These are phyloP conservation scores for Pseudonitzschia multistriata DNA, from an alignment of 108 stramenopile species.

Conservation along the genomic window DNA sequence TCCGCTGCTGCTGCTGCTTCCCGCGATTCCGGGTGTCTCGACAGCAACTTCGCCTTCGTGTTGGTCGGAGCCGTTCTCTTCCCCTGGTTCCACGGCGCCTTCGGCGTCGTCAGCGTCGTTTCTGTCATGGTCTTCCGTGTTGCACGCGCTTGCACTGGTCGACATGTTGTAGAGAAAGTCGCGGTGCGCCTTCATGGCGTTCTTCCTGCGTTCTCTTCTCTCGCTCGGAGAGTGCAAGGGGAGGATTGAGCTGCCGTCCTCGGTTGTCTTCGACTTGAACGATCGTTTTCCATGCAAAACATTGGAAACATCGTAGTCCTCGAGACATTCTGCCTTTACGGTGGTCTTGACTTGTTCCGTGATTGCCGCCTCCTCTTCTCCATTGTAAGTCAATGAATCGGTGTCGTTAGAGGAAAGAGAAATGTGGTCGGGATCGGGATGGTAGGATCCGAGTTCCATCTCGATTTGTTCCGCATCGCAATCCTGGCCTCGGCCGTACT, in stretches of 20 bases:
- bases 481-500: neutral
- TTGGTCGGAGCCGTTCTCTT: neutral
- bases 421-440: neutral
- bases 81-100: no score
- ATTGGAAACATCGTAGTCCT: slow-evolving; percentile 9
- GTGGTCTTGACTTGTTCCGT: neutral
- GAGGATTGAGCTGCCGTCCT: neutral
- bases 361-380: neutral
- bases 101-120: no score
- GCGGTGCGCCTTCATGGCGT: slow-evolving; percentile 8
- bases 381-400: neutral
- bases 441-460: neutral
- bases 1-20: neutral
- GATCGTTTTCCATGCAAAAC: slow-evolving; percentile 13
- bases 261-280: neutral
- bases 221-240: neutral
- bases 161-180: neutral
- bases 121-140: neutral
- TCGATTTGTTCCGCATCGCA: neutral
- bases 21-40: neutral
- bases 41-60: neutral
- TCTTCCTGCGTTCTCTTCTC: neutral
- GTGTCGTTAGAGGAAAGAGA: neutral
- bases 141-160: no score
- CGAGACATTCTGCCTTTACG: slow-evolving; percentile 9